Evolutionary conservation across 805 yeast species (phyloP), one percentile per base, ranked within the genome.

Genomic region (Teunomyces tritomae): DNA sequence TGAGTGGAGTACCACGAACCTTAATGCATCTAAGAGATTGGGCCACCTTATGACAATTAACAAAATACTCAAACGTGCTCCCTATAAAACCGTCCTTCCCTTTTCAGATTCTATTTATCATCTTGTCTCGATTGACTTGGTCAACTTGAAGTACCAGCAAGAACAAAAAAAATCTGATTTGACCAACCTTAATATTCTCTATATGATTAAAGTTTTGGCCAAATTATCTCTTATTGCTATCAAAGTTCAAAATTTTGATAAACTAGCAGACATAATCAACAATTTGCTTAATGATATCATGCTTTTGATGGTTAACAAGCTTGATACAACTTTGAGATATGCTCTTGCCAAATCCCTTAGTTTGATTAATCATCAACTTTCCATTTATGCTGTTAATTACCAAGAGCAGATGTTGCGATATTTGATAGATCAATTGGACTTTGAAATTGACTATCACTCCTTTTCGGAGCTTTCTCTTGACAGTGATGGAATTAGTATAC

Each of bases 291-390:
- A 63, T 3, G 67, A 73, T 35, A 63, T 71, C 4, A 54, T 68
- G 56, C 49, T 53, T 9, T 47, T 53, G 36, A 52, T 82, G 47
- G 68, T 70, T n/a, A 65, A 75, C 40, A 65, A 62, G 1, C 55
- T 70, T 30, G 87, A 80, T 45, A 79, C 87, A 0, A 65, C 70
- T 2, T 76, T 85, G 2, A 67, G 97, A 45, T 84, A 83, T 52
- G 69, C 81, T 1, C 68, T 84, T 29, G 87, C 96, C 0, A 86
- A 85, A 59, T 81, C 84, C 20, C 62, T 86, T 26, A 79, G 86
- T 4, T 71, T 79, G 39, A 58, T 88, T 4, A 59, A 69, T 8
- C 44, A 62, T 5, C 54, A 70, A 3, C 52, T 78, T 11, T 64
- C 69, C 1, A 46, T 52, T 0, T 63, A 63, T 1, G 70, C 74